Conservation (phyloP, 2,329 filamentous ascomycete genomes). For the Penicillium brevicompactum region DNA sequence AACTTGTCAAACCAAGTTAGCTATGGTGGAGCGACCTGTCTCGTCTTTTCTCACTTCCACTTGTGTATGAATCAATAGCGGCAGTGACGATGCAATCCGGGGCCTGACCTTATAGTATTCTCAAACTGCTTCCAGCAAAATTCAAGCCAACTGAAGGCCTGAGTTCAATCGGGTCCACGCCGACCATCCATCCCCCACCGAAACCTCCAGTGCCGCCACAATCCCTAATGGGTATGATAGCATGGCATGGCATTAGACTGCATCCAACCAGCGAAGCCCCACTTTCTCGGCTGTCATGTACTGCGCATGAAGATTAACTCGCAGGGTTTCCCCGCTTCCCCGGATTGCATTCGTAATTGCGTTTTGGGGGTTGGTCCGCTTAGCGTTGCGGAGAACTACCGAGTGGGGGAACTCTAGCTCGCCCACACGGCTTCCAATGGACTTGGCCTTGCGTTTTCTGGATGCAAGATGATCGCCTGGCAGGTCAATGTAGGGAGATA, state of each 20-base stretch:
- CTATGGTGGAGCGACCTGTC: not conserved
- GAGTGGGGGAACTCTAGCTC: not conserved
- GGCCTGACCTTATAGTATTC: not conserved
- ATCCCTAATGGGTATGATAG: not conserved
- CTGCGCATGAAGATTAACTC: not conserved
- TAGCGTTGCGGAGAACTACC: not conserved
- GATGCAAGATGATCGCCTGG: not conserved
- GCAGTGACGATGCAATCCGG: not conserved
- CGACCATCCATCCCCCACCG: not conserved
- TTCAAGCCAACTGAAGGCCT: not conserved
- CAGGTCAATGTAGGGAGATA: too few relatives aligned
- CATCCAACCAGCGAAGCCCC: not conserved
- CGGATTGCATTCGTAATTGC: slow-evolving; percentile 1
- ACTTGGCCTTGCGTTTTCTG: not conserved
- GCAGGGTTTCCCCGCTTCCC: slow-evolving; percentile 16
- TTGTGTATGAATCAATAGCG: not conserved
- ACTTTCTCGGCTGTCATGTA: not conserved
- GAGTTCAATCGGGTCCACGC: slow-evolving; percentile 15
- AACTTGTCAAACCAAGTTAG: not conserved
- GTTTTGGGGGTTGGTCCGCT: not conserved
- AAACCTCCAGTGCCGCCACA: not conserved
- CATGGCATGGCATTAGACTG: not conserved
- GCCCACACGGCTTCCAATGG: not conserved
- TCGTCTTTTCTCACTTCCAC: not conserved
- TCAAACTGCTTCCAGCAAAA: not conserved